Conservation (phyloP, 2,329 filamentous ascomycete genomes). For the Trichoderma semiorbis region DNA sequence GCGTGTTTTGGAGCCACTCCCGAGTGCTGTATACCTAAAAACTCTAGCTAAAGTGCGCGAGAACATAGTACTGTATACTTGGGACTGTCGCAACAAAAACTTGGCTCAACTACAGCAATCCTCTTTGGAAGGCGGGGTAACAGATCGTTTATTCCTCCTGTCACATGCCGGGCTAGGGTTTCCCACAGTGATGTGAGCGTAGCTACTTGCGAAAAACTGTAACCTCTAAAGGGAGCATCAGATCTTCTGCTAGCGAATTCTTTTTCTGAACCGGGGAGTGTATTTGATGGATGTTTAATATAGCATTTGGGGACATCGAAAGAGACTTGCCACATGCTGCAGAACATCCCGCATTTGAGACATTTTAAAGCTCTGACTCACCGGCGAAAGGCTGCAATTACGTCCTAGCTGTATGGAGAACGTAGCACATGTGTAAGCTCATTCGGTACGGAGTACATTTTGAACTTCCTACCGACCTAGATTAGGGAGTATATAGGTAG, state of each 20-base stretch:
- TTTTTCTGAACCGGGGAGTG: background rate
- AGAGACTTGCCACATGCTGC: background rate
- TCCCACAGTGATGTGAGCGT: background rate
- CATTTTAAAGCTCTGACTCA: background rate
- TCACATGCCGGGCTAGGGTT: background rate
- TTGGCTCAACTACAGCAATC: background rate
- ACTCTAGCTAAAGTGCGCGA: background rate
- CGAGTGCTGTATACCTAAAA: background rate
- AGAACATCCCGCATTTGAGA: background rate
- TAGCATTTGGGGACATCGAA: background rate
- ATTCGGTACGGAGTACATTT: background rate
- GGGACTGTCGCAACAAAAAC: background rate
- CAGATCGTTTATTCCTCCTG: background rate
- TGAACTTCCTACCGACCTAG: background rate
- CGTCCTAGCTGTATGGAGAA: background rate
- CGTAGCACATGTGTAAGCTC: background rate
- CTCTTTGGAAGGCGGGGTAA: background rate
- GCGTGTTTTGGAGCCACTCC: background rate
- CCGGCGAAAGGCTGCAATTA: background rate
- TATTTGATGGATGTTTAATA: background rate
- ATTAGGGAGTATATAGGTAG: background rate
- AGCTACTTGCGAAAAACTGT: background rate
- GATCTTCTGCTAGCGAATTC: background rate
- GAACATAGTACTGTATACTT: background rate
- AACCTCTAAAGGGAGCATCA: background rate